Conservation (phyloP, 768 basidiomycete species). For the Suillus occidentalis region DNA sequence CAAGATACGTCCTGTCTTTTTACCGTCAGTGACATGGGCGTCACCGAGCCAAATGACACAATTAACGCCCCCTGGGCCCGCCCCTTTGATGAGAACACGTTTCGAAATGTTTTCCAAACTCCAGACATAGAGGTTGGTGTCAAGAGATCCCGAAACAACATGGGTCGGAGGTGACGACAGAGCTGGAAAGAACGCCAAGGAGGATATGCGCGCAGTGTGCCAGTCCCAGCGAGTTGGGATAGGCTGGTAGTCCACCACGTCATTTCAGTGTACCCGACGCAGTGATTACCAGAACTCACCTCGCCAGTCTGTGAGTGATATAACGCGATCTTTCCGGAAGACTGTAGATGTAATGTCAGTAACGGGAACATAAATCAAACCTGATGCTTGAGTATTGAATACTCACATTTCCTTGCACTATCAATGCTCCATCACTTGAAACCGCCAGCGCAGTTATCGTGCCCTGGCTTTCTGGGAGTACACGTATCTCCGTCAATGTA, state of each 20-base stretch:
- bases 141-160: slow-evolving; percentile 87
- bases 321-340: slow-evolving; percentile 70
- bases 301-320: slow-evolving; percentile 6
- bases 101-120: slow-evolving; percentile 56
- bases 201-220: slow-evolving; percentile 80
- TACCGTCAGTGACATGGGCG: slow-evolving; percentile 16
- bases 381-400: neutral
- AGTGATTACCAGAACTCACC: neutral
- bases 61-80: slow-evolving; percentile 81
- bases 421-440: slow-evolving; percentile 69
- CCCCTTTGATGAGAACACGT: slow-evolving; percentile 83
- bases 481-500: slow-evolving; percentile 51
- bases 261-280: neutral
- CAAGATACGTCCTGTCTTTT: slow-evolving; percentile 54
- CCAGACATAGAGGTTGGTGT: slow-evolving; percentile 91
- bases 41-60: slow-evolving; percentile 75
- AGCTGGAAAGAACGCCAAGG: slow-evolving; percentile 42
- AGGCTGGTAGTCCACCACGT: slow-evolving; percentile 28
- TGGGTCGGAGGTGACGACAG: slow-evolving; percentile 73
- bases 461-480: slow-evolving; percentile 69
- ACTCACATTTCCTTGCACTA: slow-evolving; percentile 87
- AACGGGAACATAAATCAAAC: neutral
- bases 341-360: slow-evolving; percentile 41
- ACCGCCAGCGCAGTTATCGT: slow-evolving; percentile 75
- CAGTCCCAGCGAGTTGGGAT: slow-evolving; percentile 81